These are phyloP conservation scores for Ambrosia hybrid DNA, from an alignment of 140 eudicot species.

Conservation along the genomic window DNA sequence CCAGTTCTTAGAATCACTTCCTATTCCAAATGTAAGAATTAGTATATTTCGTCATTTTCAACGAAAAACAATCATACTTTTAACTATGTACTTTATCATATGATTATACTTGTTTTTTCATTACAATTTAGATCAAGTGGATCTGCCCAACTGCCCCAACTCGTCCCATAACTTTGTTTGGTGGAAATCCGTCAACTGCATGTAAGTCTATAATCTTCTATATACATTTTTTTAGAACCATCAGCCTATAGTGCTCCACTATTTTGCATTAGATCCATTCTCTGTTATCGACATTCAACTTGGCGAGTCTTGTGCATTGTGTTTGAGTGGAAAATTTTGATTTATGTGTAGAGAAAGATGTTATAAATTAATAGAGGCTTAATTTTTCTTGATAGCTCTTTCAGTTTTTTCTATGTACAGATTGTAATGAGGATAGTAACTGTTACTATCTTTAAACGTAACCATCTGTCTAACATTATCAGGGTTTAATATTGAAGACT, in stretches of 20 bases:
- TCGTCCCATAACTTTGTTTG: constrained; percentile 71
- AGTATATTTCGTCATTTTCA: not conserved
- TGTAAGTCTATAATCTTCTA: constrained; percentile 46
- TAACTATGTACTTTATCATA: no score
- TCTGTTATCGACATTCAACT: not conserved
- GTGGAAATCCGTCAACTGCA: constrained; percentile 77
- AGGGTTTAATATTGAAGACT: constrained; percentile 89
- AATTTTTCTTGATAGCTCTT: not conserved
- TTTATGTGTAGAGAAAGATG: not conserved
- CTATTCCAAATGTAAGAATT: constrained; percentile 72
- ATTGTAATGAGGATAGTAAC: not conserved
- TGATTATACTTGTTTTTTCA: not conserved
- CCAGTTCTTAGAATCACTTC: constrained; percentile 73
- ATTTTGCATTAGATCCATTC: not conserved
- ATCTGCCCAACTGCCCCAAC: constrained; percentile 97
- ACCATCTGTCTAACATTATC: constrained; percentile 7
- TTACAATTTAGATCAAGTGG: constrained; percentile 64
- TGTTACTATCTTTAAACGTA: not conserved
- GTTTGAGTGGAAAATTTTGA: no score
- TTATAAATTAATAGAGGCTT: not conserved
- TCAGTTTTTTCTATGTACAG: not conserved
- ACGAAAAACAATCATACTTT: not conserved
- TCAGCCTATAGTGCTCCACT: not conserved
- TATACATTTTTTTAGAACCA: not conserved
- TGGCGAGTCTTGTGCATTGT: no score